Evolutionary conservation across 2,329 filamentous ascomycete species (phyloP).

Genomic region (Pyrenochaeta sp.): DNA sequence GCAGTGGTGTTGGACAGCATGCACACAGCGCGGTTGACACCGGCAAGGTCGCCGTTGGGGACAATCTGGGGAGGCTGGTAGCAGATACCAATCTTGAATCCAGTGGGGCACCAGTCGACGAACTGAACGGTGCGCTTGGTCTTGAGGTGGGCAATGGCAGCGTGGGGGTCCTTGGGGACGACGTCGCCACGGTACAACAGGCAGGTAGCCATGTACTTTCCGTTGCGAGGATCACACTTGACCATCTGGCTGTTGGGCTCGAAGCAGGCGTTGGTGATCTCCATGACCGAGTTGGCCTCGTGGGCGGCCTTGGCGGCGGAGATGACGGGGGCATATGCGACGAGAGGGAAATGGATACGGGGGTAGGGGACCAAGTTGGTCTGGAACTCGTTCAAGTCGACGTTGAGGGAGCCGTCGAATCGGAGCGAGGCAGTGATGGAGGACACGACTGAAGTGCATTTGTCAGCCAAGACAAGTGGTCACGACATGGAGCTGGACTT

Average conservation of each 20-base stretch:
- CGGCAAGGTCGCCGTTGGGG: constrained; percentile 94
- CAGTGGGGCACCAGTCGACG: constrained; percentile 99
- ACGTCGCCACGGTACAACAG: constrained; percentile 98
- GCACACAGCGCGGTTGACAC: constrained; percentile 98
- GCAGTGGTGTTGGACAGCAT: constrained; percentile 99
- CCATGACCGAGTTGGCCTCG: constrained; percentile 96
- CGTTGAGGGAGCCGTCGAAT: constrained; percentile 98
- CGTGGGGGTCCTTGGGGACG: constrained; percentile 93
- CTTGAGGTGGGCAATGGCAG: constrained; percentile 93
- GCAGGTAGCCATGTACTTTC: constrained; percentile 99
- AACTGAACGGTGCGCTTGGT: constrained; percentile 99
- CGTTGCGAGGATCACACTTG: constrained; percentile 97
- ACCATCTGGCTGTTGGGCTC: constrained; percentile 99
- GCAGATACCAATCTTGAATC: constrained; percentile 99
- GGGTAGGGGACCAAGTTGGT: constrained; percentile 99
- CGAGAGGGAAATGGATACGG: constrained; percentile 98
- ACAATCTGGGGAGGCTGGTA: constrained; percentile 97
- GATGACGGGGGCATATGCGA: constrained; percentile 93
- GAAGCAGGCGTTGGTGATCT: constrained; percentile 99
- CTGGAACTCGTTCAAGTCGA: constrained; percentile 99
- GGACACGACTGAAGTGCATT: constrained; percentile 75
- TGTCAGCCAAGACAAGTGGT: constrained; percentile 5
- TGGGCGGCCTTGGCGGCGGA: constrained; percentile 95
- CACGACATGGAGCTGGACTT: constrained; percentile 34
- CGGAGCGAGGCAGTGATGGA: constrained; percentile 98